Conservation (phyloP, 345 rosid species). For the Turnera subulata region DNA sequence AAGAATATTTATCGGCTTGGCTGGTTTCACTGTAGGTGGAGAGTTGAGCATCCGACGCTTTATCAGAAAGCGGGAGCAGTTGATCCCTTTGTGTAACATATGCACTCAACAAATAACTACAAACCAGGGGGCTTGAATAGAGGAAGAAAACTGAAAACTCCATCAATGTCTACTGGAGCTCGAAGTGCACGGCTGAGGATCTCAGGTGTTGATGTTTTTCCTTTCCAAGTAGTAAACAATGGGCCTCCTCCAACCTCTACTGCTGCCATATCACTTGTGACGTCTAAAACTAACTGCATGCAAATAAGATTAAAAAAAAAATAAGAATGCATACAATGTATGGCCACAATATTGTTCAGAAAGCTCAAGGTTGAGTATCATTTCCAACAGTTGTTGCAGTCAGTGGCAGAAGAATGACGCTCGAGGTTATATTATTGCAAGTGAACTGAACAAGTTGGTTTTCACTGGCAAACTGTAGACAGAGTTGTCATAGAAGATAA, state of each 20-base stretch:
- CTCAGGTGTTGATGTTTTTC: constrained; percentile 61
- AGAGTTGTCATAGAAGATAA: background rate
- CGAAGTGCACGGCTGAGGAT: constrained; percentile 45
- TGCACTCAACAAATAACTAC: constrained; percentile 16
- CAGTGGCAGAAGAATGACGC: too few species aligned
- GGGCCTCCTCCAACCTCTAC: constrained; percentile 97
- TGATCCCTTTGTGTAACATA: background rate
- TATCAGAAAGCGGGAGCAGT: background rate
- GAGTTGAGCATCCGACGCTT: too few species aligned
- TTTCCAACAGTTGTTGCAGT: too few species aligned
- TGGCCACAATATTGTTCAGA: too few species aligned
- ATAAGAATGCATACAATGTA: too few species aligned
- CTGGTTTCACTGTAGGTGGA: too few species aligned
- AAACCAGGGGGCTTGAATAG: constrained; percentile 84
- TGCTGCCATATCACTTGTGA: constrained; percentile 79
- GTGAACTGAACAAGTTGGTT: too few species aligned
- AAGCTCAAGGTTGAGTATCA: too few species aligned
- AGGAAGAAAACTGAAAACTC: constrained; percentile 45
- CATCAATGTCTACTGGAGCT: constrained; percentile 62
- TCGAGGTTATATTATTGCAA: too few species aligned
- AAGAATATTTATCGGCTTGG: too few species aligned
- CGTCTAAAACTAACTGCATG: constrained; percentile 63
- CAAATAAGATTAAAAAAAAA: background rate
- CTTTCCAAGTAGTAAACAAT: constrained; percentile 90
- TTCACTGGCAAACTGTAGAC: background rate